These are phyloP conservation scores for Neurospora sp. DNA, from an alignment of 495 filamentous ascomycete species.

Conservation along the genomic window DNA sequence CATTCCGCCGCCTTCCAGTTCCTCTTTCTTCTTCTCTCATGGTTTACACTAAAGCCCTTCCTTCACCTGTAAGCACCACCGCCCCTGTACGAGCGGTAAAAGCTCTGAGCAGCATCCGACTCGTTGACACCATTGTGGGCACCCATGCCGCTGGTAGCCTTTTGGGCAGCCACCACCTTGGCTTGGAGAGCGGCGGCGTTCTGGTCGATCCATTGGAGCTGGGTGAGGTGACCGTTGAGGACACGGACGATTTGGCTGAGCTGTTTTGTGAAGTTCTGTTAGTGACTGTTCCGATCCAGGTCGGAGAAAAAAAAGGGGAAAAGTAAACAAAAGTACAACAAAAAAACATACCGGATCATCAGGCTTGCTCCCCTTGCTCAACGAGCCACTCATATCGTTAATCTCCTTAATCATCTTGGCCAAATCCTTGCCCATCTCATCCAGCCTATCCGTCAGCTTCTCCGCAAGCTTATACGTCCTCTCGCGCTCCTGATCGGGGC, in stretches of 20 bases:
- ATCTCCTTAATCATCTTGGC: conserved; percentile 96
- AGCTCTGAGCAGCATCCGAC: conserved; percentile 65
- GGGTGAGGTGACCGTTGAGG: conserved; percentile 79
- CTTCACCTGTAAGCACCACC: conserved; percentile 6
- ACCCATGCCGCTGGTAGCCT: conserved; percentile 57
- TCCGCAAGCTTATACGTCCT: conserved; percentile 88
- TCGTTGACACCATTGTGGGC: conserved; percentile 44
- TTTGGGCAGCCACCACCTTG: conserved; percentile 71
- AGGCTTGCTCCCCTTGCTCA: conserved; percentile 78
- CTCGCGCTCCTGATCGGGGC: conserved; percentile 90
- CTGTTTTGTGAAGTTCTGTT: conserved; percentile 29
- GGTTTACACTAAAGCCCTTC: not conserved
- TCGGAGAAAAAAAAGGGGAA: not conserved
- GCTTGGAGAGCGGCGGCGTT: conserved; percentile 68
- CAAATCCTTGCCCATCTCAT: conserved; percentile 85
- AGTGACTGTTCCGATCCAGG: not conserved
- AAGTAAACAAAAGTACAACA: conserved; percentile 10
- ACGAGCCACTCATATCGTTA: conserved; percentile 69
- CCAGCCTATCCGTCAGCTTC: conserved; percentile 74
- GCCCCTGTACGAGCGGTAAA: conserved; percentile 70
- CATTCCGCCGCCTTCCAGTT: not conserved
- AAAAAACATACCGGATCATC: conserved; percentile 72
- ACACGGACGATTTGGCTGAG: conserved; percentile 89
- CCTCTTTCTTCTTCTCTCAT: no score
- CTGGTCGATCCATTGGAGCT: conserved; percentile 84